Evolutionary conservation across 768 basidiomycete genomes (phyloP), one percentile per base, ranked within the genome.

Genomic region (Russula ochroleuca): DNA sequence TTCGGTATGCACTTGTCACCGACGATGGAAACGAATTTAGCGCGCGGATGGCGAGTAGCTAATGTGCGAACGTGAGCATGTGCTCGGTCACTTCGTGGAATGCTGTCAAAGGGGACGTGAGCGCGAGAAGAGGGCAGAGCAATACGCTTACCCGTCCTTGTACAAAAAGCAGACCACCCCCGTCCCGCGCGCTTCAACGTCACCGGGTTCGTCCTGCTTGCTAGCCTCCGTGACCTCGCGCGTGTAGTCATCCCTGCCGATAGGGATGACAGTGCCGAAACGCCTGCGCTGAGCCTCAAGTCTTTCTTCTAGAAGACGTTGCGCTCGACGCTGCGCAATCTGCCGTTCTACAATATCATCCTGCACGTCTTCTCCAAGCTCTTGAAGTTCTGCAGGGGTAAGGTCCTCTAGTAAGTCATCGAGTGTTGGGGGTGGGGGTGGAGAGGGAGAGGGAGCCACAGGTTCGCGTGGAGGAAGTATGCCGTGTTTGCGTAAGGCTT

Each of bases 1-100:
- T 98, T 88, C n/a, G 91, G 86, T 69, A 99, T 97, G 77, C 94
- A 96, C 74, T 94, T 94, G 76, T 92, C 84, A 41, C 94, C 94
- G 4, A 94, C 85, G 69, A 98, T 98, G 13, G 92, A 93, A 65
- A 98, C 89, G 69, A 99, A 97, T 76, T 98, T 98, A 13, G 94
- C 91, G 52, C 88, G 87, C 2, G 94, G 92, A 73, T 96, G 88
- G 57, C 85, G 83, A n/a, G 78, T 78, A 2, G 97, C 93, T 6
- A 99, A 80, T 0, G 78, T 79, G 5, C 79, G 79, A 31, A 98
- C 75, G 57, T 95, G 86, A 31, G 80, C 75, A 57, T 82, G 83
- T 13, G 95, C 78, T 51, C 87, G 86, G 64, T 93, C 88, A 61
- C 90, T 94, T 59, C 86, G 83, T 19, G 88, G 86, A 38, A 96